Evolutionary conservation across 2,329 filamentous ascomycete genomes (phyloP).

Genomic region (Xylariaceae sp.): DNA sequence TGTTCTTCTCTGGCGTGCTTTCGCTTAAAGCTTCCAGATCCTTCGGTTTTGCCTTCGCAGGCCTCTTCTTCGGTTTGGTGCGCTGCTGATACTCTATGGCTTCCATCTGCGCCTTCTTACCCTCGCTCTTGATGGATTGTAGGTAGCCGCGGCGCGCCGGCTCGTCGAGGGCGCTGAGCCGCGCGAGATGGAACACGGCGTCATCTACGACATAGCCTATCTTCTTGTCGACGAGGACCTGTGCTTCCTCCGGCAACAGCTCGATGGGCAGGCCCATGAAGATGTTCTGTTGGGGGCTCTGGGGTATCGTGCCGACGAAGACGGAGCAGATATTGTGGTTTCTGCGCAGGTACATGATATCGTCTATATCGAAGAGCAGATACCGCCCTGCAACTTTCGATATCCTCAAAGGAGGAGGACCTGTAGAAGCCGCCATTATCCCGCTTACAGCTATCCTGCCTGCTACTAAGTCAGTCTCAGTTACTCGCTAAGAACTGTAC

Average conservation of each 20-base stretch:
- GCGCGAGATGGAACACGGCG: constrained; percentile 66
- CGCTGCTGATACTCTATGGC: constrained; percentile 25
- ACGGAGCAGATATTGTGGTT: constrained; percentile 84
- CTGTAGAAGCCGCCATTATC: constrained; percentile 24
- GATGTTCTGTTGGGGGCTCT: constrained; percentile 92
- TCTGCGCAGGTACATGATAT: constrained; percentile 76
- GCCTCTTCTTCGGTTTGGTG: constrained; percentile 12
- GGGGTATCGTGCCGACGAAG: constrained; percentile 83
- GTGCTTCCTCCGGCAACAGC: constrained; percentile 87
- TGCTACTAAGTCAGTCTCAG: constrained; percentile 24
- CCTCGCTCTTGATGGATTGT: constrained; percentile 54
- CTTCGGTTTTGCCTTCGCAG: constrained; percentile 16
- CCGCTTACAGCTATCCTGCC: constrained; percentile 2
- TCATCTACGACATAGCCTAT: constrained; percentile 84
- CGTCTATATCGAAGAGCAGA: constrained; percentile 85
- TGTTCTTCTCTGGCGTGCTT: constrained; percentile 8
- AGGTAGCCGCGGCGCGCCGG: constrained; percentile 66
- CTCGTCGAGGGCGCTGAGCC: constrained; percentile 61
- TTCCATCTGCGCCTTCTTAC: constrained; percentile 38
- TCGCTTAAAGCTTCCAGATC: not conserved
- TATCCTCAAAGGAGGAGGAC: constrained; percentile 65
- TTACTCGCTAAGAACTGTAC: constrained; percentile 6
- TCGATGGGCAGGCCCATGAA: constrained; percentile 89
- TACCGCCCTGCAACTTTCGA: constrained; percentile 80
- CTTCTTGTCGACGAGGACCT: constrained; percentile 75